Evolutionary conservation across 2,329 filamentous ascomycete species (phyloP).

Genomic region (Fusarium pseudocircinatum): DNA sequence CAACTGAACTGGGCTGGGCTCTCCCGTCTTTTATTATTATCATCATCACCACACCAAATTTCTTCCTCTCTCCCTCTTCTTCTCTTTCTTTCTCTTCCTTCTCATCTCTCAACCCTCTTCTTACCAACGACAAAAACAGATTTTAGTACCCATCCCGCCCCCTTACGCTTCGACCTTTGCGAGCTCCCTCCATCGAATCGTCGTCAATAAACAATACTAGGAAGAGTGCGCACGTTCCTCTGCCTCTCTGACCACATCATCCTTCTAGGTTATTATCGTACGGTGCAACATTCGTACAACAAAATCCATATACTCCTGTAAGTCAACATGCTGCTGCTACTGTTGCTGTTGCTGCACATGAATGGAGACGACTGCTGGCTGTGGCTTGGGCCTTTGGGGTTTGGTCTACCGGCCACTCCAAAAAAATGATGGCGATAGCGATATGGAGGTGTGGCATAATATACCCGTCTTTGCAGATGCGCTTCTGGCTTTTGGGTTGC

Average conservation of each 20-base stretch:
- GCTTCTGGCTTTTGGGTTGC: conserved; percentile 17
- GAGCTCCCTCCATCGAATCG: conserved; percentile 32
- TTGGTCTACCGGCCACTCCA: conserved; percentile 9
- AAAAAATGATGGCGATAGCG: conserved; percentile 13
- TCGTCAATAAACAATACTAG: conserved; percentile 30
- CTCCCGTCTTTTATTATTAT: conserved; percentile 35
- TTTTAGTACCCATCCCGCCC: conserved; percentile 15
- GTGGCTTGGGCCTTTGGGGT: conserved; percentile 27
- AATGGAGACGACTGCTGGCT: conserved; percentile 29
- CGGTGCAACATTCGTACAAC: conserved; percentile 44
- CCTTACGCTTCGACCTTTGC: conserved; percentile 23
- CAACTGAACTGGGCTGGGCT: not conserved
- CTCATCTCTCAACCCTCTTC: conserved; percentile 27
- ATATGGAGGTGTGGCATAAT: conserved; percentile 29
- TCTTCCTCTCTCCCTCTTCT: conserved; percentile 17
- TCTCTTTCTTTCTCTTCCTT: conserved; percentile 12
- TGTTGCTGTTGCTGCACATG: conserved; percentile 28
- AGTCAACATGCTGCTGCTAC: conserved; percentile 32
- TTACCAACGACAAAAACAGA: conserved; percentile 12
- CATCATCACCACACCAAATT: conserved; percentile 36
- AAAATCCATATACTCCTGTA: conserved; percentile 36
- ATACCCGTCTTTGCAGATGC: conserved; percentile 25
- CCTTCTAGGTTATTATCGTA: conserved; percentile 43
- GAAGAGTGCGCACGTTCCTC: conserved; percentile 42
- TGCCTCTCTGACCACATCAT: conserved; percentile 40